phyloP scores from a whole-genome alignment of 768 basidiomycete genomes.

The Naematelia aurantialba region DNA sequence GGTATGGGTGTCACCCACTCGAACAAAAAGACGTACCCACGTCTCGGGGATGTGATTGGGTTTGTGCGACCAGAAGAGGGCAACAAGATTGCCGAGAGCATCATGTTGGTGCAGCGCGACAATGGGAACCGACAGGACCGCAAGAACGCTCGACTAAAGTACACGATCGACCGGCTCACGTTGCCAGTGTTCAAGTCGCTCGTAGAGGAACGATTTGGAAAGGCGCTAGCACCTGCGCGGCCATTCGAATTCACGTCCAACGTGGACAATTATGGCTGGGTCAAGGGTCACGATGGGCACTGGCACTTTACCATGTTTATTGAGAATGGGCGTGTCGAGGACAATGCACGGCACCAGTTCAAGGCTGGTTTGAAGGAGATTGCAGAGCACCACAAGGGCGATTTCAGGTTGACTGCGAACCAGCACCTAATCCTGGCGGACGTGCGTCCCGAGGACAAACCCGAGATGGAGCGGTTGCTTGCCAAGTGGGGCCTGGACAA shows the following conservation, averaged over 20 bases:
- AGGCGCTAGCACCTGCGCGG: slow-evolving; percentile 66
- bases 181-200: slow-evolving; percentile 79
- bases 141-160: slow-evolving; percentile 71
- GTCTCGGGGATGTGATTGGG: slow-evolving; percentile 78
- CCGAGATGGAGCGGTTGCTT: slow-evolving; percentile 71
- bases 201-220: slow-evolving; percentile 84
- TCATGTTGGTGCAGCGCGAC: slow-evolving; percentile 91
- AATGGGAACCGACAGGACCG: slow-evolving; percentile 85
- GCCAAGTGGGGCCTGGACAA: slow-evolving; percentile 87
- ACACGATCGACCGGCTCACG: slow-evolving; percentile 76
- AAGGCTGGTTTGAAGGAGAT: slow-evolving; percentile 90
- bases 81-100: slow-evolving; percentile 77
- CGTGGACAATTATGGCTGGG: slow-evolving; percentile 93
- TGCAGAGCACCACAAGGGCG: slow-evolving; percentile 88
- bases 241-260: slow-evolving; percentile 80
- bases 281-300: slow-evolving; percentile 75
- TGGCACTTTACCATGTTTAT: slow-evolving; percentile 92
- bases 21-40: slow-evolving; percentile 98
- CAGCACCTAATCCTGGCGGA: slow-evolving; percentile 90
- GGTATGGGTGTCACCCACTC: slow-evolving; percentile 99
- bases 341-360: slow-evolving; percentile 78
- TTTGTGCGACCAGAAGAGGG: slow-evolving; percentile 89
- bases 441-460: slow-evolving; percentile 67
- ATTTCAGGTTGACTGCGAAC: slow-evolving; percentile 89
- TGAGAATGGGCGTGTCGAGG: slow-evolving; percentile 96